These are phyloP conservation scores for Candida michaelii DNA, from an alignment of 805 yeast genomes.

Conservation along the genomic window DNA sequence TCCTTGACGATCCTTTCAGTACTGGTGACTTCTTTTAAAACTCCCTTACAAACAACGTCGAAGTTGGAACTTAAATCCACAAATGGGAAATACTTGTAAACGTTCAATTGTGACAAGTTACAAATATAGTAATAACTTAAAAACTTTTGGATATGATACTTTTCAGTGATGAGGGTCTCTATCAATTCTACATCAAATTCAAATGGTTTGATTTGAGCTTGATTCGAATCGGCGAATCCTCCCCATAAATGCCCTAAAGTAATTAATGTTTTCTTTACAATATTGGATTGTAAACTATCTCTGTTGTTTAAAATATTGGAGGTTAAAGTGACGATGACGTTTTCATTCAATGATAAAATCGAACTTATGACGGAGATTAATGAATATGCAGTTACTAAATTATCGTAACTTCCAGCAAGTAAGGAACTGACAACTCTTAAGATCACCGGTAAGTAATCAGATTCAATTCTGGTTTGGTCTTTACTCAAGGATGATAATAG, in stretches of 20 bases:
- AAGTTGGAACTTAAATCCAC: conserved; percentile 20
- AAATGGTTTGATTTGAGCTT: conserved; percentile 5
- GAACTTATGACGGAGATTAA: conserved; percentile 74
- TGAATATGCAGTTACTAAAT: conserved; percentile 82
- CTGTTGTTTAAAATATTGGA: conserved; percentile 27
- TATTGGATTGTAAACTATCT: conserved; percentile 19
- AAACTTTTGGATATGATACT: conserved; percentile 24
- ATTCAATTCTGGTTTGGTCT: conserved; percentile 44
- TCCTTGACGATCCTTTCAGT: conserved; percentile 18
- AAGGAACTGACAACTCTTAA: conserved; percentile 60
- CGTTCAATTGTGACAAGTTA: conserved; percentile 20
- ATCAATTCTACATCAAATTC: conserved; percentile 9
- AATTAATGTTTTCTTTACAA: conserved; percentile 33
- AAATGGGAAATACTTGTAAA: conserved; percentile 23
- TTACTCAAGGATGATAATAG: conserved; percentile 62
- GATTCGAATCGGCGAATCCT: conserved; percentile 3
- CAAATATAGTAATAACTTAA: conserved; percentile 29
- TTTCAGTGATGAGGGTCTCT: conserved; percentile 6
- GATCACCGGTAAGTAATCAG: conserved; percentile 51
- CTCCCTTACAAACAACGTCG: conserved; percentile 16
- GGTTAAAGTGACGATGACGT: conserved; percentile 31
- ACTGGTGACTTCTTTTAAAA: conserved; percentile 16
- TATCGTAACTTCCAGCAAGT: conserved; percentile 46
- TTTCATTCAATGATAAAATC: conserved; percentile 56
- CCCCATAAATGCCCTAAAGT: conserved; percentile 44